Evolutionary conservation across 345 rosid species (phyloP), one percentile per base, ranked within the genome.

Genomic region (Populus pruinosa): DNA sequence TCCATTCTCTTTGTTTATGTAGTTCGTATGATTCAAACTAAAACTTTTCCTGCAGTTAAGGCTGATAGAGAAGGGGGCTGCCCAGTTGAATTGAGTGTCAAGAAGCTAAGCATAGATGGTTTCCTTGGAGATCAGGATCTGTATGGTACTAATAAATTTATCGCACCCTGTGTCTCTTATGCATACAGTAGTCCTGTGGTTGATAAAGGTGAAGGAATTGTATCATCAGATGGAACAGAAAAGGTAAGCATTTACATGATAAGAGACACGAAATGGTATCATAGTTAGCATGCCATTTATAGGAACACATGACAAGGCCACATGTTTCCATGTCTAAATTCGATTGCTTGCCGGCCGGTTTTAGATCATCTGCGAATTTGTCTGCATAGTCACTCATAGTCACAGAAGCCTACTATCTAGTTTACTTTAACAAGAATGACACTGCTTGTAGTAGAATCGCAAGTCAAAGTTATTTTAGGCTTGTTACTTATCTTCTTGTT

Each of bases 11-110:
- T 14, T 69, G 27, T 27, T 14, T 35, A n/a, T 63, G 9, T 4
- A 55, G 65, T 78, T 72, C 36, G 31, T 47, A 49, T 65, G 50
- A 53, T 27, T 79, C 74, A 71, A 17, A 23, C 70, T 35, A 68
- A 68, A 56, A 62, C 20, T 50, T 74, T 43, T 29, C 82, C 80
- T 44, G 70, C 93, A 87, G 97, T 38, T 79, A 91, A 89, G 84
- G 82, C 64, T 41, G 97, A 94, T 68, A 88, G 97, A 84, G 98
- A 94, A 91, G 98, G 98, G 13, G 95, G 98, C 33, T 89, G 86
- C 75, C 97, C 97, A 10, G 69, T 91, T 11, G 93, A 87, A 20
- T 74, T 93, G 67, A 83, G 83, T 12, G 79, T 94, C 31, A 81
- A 83, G 83, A 88, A 90, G 56, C 13, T 83, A 39, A 92, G 84